Evolutionary conservation across 345 rosid genomes (phyloP), one percentile per base, ranked within the genome.

Genomic region (Barbarea vulgaris): DNA sequence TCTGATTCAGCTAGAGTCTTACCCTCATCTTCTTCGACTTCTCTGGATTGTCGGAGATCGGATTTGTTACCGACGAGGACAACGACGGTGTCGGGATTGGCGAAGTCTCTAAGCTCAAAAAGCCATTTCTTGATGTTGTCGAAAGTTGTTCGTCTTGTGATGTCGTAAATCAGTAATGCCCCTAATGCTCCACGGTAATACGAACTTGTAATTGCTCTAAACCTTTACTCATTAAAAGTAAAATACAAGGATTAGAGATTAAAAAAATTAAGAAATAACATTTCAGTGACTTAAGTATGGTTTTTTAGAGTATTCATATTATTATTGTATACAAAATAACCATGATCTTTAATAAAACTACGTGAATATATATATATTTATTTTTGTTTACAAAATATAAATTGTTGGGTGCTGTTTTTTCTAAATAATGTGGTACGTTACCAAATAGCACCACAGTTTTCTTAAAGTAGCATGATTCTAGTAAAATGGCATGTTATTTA

Each of bases 171-270:
- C 0, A 93, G 84, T 10, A 91, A 54, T 3, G 98, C 98, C 0
- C 98, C 96, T 2, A 93, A 74, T 3, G 98, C 98, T 73, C 98
- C 98, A 0, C 98, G 84, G 67, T 93, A 93, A 68, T 93, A 93
- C 0, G 98, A 93, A 67, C 96, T 91, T 12, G 97, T 93, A 1
- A 93, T 93, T 47, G 98, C 98, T 72, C 97, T 83, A 72, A 91
- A 93, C 82, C 98, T 93, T 68, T 30, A 52, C 48, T 70, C 64
- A 61, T 41, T 8, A 15, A 14, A 4, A 31, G 25, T 12, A 34
- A 11, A 31, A 56, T 5, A 27, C 24, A 34, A 46, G 14, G 12
- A 57, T 34, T 56, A 46, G 24, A 46, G 10, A 33, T 9, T 12
- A 3, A 4, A 15, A n/a, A 22, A 22, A 7, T 6, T 61, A 61